Conservation (phyloP, 2,329 filamentous ascomycete genomes). For the Neophaeococcomyces mojaviensis region DNA sequence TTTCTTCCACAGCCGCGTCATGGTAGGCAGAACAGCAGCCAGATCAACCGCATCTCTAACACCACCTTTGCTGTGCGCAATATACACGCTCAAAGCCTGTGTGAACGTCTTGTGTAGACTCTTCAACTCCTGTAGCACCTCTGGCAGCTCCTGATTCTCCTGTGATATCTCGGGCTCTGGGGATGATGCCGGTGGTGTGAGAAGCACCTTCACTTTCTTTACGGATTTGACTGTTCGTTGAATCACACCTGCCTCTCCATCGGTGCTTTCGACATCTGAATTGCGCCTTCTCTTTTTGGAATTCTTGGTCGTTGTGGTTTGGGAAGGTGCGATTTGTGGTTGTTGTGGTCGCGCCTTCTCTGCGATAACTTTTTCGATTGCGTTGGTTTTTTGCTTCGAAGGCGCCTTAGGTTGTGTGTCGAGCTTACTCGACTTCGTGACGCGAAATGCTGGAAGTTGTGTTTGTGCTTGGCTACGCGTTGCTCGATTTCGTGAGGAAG, state of each 20-base stretch:
- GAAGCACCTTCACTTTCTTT: constrained; percentile 9
- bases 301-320: not conserved
- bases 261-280: constrained; percentile 11
- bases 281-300: constrained; percentile 16
- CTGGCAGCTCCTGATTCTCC: constrained; percentile 10
- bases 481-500: constrained; percentile 13
- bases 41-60: constrained; percentile 56
- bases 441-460: constrained; percentile 13
- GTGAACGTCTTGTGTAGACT: constrained; percentile 58
- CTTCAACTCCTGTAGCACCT: constrained; percentile 13
- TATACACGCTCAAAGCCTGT: constrained; percentile 60
- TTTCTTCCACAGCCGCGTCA: constrained; percentile 66
- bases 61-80: constrained; percentile 55
- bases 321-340: not conserved
- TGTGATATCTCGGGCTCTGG: not conserved
- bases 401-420: constrained; percentile 1
- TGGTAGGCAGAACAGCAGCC: constrained; percentile 51
- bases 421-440: constrained; percentile 14
- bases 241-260: constrained; percentile 9
- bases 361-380: constrained; percentile 2
- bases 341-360: not conserved
- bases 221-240: not conserved
- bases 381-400: constrained; percentile 7
- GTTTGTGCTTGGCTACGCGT: constrained; percentile 15
- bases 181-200: constrained; percentile 12